These are phyloP conservation scores for Aspergillus ochraceus DNA, from an alignment of 2,329 filamentous ascomycete genomes.

Conservation along the genomic window DNA sequence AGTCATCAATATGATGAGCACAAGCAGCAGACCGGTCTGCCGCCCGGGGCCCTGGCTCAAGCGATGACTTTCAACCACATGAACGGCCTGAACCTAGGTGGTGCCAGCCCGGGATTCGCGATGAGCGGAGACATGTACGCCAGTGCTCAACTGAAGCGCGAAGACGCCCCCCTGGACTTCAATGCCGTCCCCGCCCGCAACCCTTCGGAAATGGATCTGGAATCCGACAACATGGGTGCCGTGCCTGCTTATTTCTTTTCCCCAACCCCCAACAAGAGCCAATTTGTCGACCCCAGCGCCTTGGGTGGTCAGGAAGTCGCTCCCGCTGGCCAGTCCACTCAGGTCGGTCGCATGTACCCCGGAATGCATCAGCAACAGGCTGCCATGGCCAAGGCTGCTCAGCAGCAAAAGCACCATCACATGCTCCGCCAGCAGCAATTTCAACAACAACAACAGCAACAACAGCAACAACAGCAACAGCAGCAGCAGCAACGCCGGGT, in stretches of 20 bases:
- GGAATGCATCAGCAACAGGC: constrained; percentile 91
- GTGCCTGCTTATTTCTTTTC: constrained; percentile 66
- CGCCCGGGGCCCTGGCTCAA: constrained; percentile 77
- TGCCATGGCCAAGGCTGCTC: constrained; percentile 71
- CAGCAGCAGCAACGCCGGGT: constrained; percentile 24
- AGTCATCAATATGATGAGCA: constrained; percentile 96
- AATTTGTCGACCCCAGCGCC: constrained; percentile 72
- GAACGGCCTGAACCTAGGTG: constrained; percentile 41
- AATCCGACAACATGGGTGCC: constrained; percentile 66
- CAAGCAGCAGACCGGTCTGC: constrained; percentile 91
- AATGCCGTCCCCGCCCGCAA: constrained; percentile 60
- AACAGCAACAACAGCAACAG: constrained; percentile 42
- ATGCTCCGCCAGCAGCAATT: constrained; percentile 60
- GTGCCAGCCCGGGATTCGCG: constrained; percentile 42
- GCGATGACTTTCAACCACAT: constrained; percentile 75
- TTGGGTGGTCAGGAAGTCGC: constrained; percentile 64
- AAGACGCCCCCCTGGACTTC: constrained; percentile 62
- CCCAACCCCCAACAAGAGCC: constrained; percentile 44
- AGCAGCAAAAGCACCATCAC: constrained; percentile 64
- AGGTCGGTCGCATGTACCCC: constrained; percentile 78
- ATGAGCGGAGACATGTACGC: constrained; percentile 63
- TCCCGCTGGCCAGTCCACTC: constrained; percentile 51
- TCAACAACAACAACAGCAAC: constrained; percentile 31
- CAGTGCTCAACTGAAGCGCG: constrained; percentile 42
- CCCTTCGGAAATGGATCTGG: constrained; percentile 63